Percentiles rank a stretch among this genome's conserved stretches.
Evolutionary conservation across 1,284 basidiomycete genomes (phyloP).

Genomic region (Ustilago bromivora): DNA sequence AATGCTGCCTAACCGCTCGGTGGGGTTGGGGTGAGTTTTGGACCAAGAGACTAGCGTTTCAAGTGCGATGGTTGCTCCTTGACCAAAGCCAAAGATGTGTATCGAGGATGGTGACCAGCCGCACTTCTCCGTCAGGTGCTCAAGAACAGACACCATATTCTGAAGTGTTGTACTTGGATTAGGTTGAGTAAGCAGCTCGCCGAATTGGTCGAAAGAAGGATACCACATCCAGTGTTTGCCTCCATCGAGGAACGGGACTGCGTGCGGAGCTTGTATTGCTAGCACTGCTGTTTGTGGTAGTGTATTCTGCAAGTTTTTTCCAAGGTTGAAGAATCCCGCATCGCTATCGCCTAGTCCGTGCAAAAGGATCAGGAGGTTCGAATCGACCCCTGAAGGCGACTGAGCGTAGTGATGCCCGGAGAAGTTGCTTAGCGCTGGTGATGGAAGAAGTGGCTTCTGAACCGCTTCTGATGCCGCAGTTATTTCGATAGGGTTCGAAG

Average conservation of each 20-base stretch:
- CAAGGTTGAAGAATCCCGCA: constrained; percentile 80
- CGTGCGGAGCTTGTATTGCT: constrained; percentile 82
- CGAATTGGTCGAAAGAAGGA: constrained; percentile 80
- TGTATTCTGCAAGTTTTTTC: constrained; percentile 75
- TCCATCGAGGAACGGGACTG: constrained; percentile 81
- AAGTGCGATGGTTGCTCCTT: constrained; percentile 83
- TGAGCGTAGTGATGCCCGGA: constrained; percentile 72
- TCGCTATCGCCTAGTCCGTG: constrained; percentile 91
- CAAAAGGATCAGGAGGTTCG: constrained; percentile 85
- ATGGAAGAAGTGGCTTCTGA: constrained; percentile 15
- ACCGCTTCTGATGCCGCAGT: constrained; percentile 9
- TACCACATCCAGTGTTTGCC: constrained; percentile 79
- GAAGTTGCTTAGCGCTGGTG: constrained; percentile 11
- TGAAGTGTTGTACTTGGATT: constrained; percentile 79
- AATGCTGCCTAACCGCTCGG: constrained; percentile 26
- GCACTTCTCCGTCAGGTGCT: constrained; percentile 73
- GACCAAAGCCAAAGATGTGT: constrained; percentile 89
- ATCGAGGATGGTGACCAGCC: constrained; percentile 80
- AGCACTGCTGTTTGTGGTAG: constrained; percentile 88
- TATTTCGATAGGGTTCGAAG: neutral
- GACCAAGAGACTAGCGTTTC: constrained; percentile 77
- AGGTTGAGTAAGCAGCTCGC: constrained; percentile 77
- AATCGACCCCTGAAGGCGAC: constrained; percentile 83
- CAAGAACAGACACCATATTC: constrained; percentile 74
- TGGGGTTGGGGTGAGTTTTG: constrained; percentile 63